Evolutionary conservation across 1,139 yeast species (phyloP), one percentile per base, ranked within the genome.

Genomic region (Debaryomyces nepalensis): DNA sequence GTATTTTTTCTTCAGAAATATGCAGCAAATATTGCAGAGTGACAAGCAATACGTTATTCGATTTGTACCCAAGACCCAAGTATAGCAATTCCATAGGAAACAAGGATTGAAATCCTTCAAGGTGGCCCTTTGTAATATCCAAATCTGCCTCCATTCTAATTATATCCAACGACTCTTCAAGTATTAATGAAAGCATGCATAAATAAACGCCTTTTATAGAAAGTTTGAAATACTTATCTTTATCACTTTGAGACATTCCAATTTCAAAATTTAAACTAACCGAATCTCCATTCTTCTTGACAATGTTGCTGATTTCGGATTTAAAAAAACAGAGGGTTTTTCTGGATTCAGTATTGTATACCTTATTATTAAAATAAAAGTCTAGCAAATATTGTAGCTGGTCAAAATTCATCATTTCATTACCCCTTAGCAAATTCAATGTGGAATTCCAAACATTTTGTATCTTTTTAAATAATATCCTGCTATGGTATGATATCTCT

Each of bases 351-450:
- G 52, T 43, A 34, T 49, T 41, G 15, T 32, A 33, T 4, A 41
- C 26, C 3, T 43, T 35, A 18, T 52, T 52, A 35, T 50, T 50
- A 51, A 66, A 68, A 48, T 68, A 72, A 41, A 55, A 59, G 18
- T 67, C 67, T 8, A 73, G 42, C 19, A 73, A 47, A 44, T 66
- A 70, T n/a, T 43, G 40, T 11, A 72, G 43, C 44, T 71, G 77
- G n/a, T 50, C 45, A 40, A 53, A 52, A 39, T 54, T 57, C 42
- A 72, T 40, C 19, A 45, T 52, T 5, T 57, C 56, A 10, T 51
- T 50, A 3, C 63, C 67, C 35, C 63, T 53, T 5, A 53, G 40
- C 27, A 61, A 47, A 16, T 48, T 48, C 4, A 63, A 32, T 3
- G 61, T 50, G 5, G 58, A 43, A 18, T 51, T 55, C 75, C 75